Percentiles rank a stretch among this genome's conserved stretches.
These are phyloP conservation scores for Aspergillus cavernicola DNA, from an alignment of 495 filamentous ascomycete species.

Conservation along the genomic window DNA sequence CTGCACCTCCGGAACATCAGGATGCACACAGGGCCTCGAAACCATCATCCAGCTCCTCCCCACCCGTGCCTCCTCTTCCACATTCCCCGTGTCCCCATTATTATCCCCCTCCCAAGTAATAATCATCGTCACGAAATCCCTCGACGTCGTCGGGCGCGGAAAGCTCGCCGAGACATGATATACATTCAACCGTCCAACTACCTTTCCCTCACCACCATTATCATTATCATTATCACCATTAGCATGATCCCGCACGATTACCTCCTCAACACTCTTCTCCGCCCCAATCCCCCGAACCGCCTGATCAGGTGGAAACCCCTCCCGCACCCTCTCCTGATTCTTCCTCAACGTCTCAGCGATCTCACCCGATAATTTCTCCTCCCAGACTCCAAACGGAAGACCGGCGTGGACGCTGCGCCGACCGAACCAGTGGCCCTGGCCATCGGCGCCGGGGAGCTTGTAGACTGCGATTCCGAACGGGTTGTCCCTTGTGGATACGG, in stretches of 20 bases:
- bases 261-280: conserved; percentile 64
- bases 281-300: conserved; percentile 81
- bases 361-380: conserved; percentile 42
- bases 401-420: conserved; percentile 78
- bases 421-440: conserved; percentile 86
- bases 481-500: conserved; percentile 62
- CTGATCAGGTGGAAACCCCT: conserved; percentile 36
- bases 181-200: conserved; percentile 47
- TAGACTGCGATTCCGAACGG: conserved; percentile 73
- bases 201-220: too few species aligned
- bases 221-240: too few species aligned
- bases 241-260: conserved; percentile 46
- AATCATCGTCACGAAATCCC: conserved; percentile 81
- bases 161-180: conserved; percentile 87
- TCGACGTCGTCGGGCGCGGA: conserved; percentile 77
- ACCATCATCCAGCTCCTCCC: conserved; percentile 78
- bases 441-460: conserved; percentile 74
- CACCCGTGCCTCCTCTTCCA: background rate
- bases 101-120: conserved; percentile 48
- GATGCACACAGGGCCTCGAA: conserved; percentile 77
- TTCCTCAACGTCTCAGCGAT: conserved; percentile 53
- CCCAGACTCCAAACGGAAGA: conserved; percentile 66
- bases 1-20: conserved; percentile 59
- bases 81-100: conserved; percentile 19
- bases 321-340: conserved; percentile 53